Conservation (phyloP, 139 green algal species). For the Tetratostichococcus sp. region DNA sequence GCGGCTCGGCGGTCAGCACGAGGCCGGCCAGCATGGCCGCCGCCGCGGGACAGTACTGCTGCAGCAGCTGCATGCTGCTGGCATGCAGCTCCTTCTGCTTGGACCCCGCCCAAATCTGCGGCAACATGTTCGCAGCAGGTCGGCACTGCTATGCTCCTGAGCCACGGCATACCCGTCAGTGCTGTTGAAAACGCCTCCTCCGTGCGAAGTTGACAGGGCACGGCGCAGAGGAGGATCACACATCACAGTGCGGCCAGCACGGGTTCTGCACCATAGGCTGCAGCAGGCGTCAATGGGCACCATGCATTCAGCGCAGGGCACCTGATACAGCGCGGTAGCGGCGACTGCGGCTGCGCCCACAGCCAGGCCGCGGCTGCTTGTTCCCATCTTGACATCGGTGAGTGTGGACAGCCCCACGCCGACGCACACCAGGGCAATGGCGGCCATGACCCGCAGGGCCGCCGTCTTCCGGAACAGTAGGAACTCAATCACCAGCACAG, state of each 20-base stretch:
- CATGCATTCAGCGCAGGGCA: no score
- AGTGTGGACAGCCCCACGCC: conserved; percentile 78
- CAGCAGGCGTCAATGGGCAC: no score
- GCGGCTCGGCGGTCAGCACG: conserved; percentile 67
- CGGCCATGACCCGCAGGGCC: not conserved
- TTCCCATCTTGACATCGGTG: conserved; percentile 46
- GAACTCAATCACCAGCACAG: conserved; percentile 17
- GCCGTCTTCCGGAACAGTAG: not conserved
- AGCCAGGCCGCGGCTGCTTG: conserved; percentile 52
- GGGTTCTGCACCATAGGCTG: not conserved
- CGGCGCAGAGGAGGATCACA: no score
- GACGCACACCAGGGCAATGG: not conserved
- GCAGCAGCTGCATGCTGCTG: conserved; percentile 71
- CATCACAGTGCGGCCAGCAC: no score
- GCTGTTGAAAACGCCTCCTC: no score
- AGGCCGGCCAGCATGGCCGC: conserved; percentile 54
- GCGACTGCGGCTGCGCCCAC: conserved; percentile 62
- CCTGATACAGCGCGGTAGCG: conserved; percentile 79
- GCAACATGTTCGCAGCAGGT: no score
- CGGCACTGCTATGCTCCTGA: no score
- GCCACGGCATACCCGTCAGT: no score
- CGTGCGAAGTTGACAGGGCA: no score
- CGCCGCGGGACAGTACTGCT: conserved; percentile 76
- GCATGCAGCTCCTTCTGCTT: conserved; percentile 82
- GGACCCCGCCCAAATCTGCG: conserved; percentile 70